A percentile compares a stretch with the other conserved stretches of the same genome.
phyloP scores from a whole-genome alignment of 2,329 filamentous ascomycete genomes.

The Orbilia javanica region DNA sequence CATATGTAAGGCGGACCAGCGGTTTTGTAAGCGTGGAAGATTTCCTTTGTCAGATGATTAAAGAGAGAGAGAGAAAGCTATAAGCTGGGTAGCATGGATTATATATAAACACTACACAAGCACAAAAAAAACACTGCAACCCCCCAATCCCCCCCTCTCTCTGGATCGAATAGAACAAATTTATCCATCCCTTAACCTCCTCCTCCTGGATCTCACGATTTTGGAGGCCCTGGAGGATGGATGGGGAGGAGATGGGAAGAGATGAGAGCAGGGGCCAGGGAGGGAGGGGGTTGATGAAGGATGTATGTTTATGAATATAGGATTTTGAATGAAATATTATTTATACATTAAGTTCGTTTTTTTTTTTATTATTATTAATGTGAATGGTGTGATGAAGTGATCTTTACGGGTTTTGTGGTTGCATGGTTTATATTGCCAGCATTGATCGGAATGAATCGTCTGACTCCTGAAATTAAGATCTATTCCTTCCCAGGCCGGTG shows the following conservation, averaged over 20 bases:
- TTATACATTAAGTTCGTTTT: no score
- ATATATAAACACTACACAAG: not conserved
- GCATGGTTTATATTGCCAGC: no score
- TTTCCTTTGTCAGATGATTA: not conserved
- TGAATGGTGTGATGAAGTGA: no score
- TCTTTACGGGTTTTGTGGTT: no score
- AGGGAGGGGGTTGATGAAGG: not conserved
- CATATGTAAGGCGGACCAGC: not conserved
- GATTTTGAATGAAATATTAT: not conserved
- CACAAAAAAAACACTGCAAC: not conserved
- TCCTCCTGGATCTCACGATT: not conserved
- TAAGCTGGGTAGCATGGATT: no score
- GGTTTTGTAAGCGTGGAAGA: not conserved
- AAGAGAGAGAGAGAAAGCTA: not conserved
- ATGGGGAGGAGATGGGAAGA: not conserved
- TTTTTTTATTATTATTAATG: no score
- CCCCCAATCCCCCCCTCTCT: no score
- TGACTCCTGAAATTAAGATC: no score
- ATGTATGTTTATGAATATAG: not conserved
- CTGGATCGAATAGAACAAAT: no score
- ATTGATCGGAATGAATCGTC: no score
- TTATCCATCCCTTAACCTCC: no score
- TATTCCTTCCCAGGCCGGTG: no score
- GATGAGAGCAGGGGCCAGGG: not conserved
- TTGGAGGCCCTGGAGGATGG: not conserved